These are phyloP conservation scores for Pseudomonodictys pantanalensis DNA, from an alignment of 495 filamentous ascomycete species.

Conservation along the genomic window DNA sequence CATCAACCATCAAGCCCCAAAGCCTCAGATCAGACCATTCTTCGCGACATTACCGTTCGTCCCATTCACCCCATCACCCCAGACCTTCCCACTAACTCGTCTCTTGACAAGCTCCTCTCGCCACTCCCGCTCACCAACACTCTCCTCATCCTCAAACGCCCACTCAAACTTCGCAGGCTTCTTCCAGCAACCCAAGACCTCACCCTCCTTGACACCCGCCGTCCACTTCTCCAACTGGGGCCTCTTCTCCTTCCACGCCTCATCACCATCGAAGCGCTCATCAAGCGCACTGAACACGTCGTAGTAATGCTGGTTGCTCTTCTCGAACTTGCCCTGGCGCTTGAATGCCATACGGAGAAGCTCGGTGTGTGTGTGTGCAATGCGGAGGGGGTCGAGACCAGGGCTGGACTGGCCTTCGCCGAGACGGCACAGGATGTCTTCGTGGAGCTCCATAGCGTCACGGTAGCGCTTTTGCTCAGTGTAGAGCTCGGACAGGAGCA, in stretches of 20 bases:
- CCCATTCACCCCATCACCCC: not conserved
- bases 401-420: slow-evolving; percentile 12
- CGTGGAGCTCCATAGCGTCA: slow-evolving; percentile 29
- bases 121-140: not conserved
- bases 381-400: not conserved
- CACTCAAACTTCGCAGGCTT: slow-evolving; percentile 14
- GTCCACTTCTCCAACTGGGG: slow-evolving; percentile 25
- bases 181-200: slow-evolving; percentile 16
- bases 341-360: slow-evolving; percentile 23
- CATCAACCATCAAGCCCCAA: too few species aligned
- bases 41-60: too few species aligned
- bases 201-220: slow-evolving; percentile 19
- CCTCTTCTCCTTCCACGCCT: slow-evolving; percentile 7
- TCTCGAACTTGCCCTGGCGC: slow-evolving; percentile 17
- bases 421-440: slow-evolving; percentile 25
- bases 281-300: slow-evolving; percentile 21
- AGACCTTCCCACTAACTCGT: slow-evolving; percentile 20
- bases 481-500: slow-evolving; percentile 31
- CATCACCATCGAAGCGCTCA: slow-evolving; percentile 3
- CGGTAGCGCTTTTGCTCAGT: slow-evolving; percentile 23
- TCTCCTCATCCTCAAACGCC: slow-evolving; percentile 20
- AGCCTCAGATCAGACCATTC: too few species aligned
- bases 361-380: slow-evolving; percentile 9
- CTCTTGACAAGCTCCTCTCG: slow-evolving; percentile 23
- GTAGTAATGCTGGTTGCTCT: slow-evolving; percentile 17